A percentile compares a stretch with the other conserved stretches of the same genome.
Conservation (phyloP, 139 green algal genomes). For the Coelastrella sp. region DNA sequence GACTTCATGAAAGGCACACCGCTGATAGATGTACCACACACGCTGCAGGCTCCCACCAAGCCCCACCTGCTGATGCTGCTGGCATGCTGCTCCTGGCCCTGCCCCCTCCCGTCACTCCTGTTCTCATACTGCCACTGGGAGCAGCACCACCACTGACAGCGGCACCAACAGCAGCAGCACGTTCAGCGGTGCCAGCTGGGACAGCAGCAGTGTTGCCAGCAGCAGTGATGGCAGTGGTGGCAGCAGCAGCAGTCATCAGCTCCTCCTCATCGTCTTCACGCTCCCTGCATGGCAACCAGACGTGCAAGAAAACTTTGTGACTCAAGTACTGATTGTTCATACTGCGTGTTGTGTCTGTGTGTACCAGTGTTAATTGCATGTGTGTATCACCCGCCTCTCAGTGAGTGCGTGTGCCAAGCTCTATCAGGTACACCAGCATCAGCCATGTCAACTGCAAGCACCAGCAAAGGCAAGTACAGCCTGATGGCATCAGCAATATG, state of each 20-base stretch:
- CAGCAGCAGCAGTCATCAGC: neutral
- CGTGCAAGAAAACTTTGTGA: neutral
- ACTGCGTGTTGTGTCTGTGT: neutral
- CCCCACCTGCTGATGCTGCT: conserved; percentile 18
- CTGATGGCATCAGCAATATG: neutral
- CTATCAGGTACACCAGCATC: too few relatives aligned
- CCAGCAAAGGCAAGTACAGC: neutral
- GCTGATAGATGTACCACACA: neutral
- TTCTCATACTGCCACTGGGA: neutral
- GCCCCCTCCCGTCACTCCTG: neutral
- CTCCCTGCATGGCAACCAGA: neutral
- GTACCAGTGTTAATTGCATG: too few relatives aligned
- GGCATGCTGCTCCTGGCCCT: conserved; percentile 4
- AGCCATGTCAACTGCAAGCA: neutral
- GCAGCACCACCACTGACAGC: conserved; percentile 22
- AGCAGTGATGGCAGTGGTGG: neutral
- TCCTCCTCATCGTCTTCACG: conserved; percentile 20
- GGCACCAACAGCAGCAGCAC: neutral
- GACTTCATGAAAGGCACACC: too few relatives aligned
- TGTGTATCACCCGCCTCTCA: too few relatives aligned
- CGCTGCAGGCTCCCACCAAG: neutral
- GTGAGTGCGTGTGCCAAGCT: too few relatives aligned
- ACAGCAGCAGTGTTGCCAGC: neutral
- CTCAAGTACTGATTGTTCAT: neutral
- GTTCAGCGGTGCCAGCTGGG: neutral